Base-by-base conservation (phyloP, 2,329 filamentous ascomycete genomes). In the Arthrinium phaeospermum region DNA sequence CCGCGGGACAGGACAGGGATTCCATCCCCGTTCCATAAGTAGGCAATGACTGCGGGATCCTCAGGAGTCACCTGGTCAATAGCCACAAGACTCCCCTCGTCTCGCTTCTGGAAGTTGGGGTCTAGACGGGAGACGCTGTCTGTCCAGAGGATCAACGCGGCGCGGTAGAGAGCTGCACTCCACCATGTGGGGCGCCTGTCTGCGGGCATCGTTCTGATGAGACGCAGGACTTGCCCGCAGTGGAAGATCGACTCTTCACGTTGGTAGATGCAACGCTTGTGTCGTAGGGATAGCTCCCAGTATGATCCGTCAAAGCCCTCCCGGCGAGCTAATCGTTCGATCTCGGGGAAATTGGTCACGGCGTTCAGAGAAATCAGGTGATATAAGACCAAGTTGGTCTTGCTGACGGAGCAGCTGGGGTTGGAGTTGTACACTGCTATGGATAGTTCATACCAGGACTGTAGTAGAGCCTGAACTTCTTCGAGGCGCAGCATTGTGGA, bases 341-440 rank as follows among this genome's bases (percentile, higher is more conserved):
- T 89, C 75, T 91, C 89, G 2, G 89, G 86, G 77, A 93, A 92
- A 80, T 90, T 90, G 22, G 91, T 91, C 41, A 92, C 87, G 12
- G 90, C 88, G 76, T 93, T 93, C 72, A 94, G 85, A 68, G 88
- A 91, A 78, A 94, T 90, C 57, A 94, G 85, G 76, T 94, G 92
- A 79, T 92, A 93, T 73, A 94, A 86, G 61, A 92, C 87, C 57
- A 94, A 81, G 77, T 91, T 93, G 74, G 89, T 90, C 76, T 88
- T 88, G 77, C 89, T 92, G 74, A 91, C 85, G 22, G 87, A 82
- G 74, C 91, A 92, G 68, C 83, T 81, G 1, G 88, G 86, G 76
- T 91, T 86, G n/a, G 83, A 81, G 77, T 89, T 88, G 76, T 85
- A 82, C 78, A 90, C 87, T 14, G 83, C 81, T 73, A 89, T 86